phyloP scores from a whole-genome alignment of 192 early-diverging fungal species.

The Entomortierella beljakovae region DNA sequence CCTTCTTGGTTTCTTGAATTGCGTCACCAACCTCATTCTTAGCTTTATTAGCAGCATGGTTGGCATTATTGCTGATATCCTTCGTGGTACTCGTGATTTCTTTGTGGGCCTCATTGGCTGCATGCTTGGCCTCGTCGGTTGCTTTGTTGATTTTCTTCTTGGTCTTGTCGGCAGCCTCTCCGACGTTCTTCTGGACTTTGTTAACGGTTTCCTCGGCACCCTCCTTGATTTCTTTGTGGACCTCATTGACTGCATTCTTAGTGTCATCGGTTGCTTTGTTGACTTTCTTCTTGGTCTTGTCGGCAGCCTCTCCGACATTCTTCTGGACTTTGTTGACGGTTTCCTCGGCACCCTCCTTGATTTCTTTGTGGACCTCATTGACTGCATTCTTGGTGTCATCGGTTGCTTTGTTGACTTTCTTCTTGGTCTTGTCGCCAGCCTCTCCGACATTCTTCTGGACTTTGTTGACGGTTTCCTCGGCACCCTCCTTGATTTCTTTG shows the following conservation, averaged over 20 bases:
- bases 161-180: conserved; percentile 8
- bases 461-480: too few species aligned
- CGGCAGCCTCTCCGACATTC: not conserved
- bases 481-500: conserved; percentile 25
- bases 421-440: not conserved
- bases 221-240: conserved; percentile 18
- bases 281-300: conserved; percentile 10
- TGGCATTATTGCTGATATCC: not conserved
- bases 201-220: conserved; percentile 14
- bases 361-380: conserved; percentile 14
- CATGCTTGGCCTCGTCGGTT: not conserved
- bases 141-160: conserved; percentile 14
- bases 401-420: not conserved
- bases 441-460: not conserved
- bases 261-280: conserved; percentile 20
- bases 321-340: conserved; percentile 20
- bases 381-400: conserved; percentile 2
- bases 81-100: not conserved
- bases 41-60: conserved; percentile 9
- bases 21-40: conserved; percentile 9
- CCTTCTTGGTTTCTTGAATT: not conserved
- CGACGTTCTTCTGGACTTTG: conserved; percentile 9
- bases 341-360: conserved; percentile 27
- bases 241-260: conserved; percentile 3
- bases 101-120: conserved; percentile 18